These are phyloP conservation scores for Phytophthora hibernalis DNA, from an alignment of 352 stramenopile species.

Conservation along the genomic window DNA sequence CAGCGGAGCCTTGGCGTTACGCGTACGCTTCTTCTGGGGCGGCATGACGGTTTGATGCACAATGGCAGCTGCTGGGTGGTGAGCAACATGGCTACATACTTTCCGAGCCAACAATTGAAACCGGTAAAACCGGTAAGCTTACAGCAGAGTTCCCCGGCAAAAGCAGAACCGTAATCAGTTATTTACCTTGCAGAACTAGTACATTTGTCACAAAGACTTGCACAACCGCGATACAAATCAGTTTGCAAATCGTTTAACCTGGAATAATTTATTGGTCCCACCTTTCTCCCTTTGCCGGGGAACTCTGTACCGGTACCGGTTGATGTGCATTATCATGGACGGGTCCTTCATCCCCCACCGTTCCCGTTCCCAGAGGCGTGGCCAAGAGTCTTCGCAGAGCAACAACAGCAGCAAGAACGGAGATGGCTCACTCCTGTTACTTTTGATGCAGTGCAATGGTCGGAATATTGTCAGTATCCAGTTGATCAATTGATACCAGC, in stretches of 20 bases:
- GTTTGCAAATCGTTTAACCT: too few relatives aligned
- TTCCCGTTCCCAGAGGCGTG: slow-evolving; percentile 83
- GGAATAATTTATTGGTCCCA: too few relatives aligned
- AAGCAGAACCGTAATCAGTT: too few relatives aligned
- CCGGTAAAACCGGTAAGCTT: slow-evolving; percentile 19
- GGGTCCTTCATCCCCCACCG: slow-evolving; percentile 56
- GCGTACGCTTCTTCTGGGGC: slow-evolving; percentile 47
- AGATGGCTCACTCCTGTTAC: slow-evolving; percentile 62
- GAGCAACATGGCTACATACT: slow-evolving; percentile 4
- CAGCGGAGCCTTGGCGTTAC: slow-evolving; percentile 30
- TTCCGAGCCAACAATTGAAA: not conserved
- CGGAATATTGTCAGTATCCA: slow-evolving; percentile 1
- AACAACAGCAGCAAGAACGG: slow-evolving; percentile 34
- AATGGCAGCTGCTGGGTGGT: slow-evolving; percentile 17
- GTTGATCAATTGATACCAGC: not conserved
- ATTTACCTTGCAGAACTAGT: too few relatives aligned
- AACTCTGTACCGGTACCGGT: too few relatives aligned
- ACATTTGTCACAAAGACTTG: too few relatives aligned
- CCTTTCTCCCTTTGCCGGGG: too few relatives aligned
- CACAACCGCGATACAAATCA: too few relatives aligned
- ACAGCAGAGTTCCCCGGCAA: too few relatives aligned
- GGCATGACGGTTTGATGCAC: slow-evolving; percentile 22
- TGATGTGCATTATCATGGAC: too few relatives aligned
- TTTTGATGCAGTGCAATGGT: not conserved
- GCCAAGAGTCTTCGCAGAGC: slow-evolving; percentile 48